Evolutionary conservation across 805 yeast species (phyloP), one percentile per base, ranked within the genome.

Genomic region (Candida yuanshanica): DNA sequence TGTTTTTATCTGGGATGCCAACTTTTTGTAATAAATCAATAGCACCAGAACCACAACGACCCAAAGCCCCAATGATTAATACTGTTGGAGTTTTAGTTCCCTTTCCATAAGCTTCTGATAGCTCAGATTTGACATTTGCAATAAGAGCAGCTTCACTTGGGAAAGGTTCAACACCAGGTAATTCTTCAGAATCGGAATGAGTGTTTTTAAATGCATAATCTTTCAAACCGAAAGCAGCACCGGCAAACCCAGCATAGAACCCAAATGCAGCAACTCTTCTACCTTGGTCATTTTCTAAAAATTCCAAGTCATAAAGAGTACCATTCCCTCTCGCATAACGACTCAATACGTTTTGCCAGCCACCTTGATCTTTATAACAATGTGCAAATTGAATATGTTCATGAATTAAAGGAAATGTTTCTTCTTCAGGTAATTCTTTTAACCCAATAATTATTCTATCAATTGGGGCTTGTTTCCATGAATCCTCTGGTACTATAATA

Each of bases 261-360:
- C 99, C 99, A 62, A 93, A 93, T 8, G 99, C 99, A 35, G 99
- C 99, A 22, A 93, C 99, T 68, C 99, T 85, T 73, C 99, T 85
- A 26, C 98, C 98, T 58, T 78, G 81, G 54, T 84, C 96, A 62
- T 93, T 88, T 64, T 86, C 95, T 62, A 93, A 72, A 60, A 93
- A 93, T 69, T 93, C 99, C 51, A 93, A 72, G 63, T 93, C 99
- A 62, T 93, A 93, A 51, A 93, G 75, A 12, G 77, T 74, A 53
- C 99, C 98, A 44, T 84, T 77, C 38, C 99, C 99, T 31, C 76
- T 81, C 38, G 95, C 95, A 71, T 89, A 93, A 64, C 99, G 79
- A 44, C 73, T 61, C 55, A 93, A 68, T 13, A 93, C 98, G 45
- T 88, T 86, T 63, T 87, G 69, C 99, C 99, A 93, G 38, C 99